Percentiles rank a stretch among this genome's conserved stretches.
Conservation (phyloP, 352 stramenopile genomes). For the Hyaloperonospora arabidopsidis region DNA sequence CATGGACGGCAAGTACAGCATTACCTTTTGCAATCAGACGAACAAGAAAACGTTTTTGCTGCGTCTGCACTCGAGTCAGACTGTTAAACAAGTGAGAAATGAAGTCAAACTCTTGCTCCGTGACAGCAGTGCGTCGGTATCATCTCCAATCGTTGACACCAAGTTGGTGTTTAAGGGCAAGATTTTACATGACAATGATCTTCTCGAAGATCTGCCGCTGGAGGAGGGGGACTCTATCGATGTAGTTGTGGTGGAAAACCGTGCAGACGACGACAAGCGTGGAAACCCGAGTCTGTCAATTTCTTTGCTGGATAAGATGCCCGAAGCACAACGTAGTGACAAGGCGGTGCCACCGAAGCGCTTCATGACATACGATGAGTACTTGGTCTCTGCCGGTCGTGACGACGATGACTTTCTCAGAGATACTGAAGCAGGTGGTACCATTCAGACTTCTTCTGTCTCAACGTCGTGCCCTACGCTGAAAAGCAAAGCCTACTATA, state of each 20-base stretch:
- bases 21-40: conserved; percentile 55
- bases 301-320: conserved; percentile 29
- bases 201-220: conserved; percentile 46
- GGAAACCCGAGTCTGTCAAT: conserved; percentile 19
- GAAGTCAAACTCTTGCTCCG: conserved; percentile 56
- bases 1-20: conserved; percentile 46
- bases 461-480: conserved; percentile 49
- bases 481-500: conserved; percentile 78
- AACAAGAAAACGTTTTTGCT: conserved; percentile 69
- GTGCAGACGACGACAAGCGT: conserved; percentile 21
- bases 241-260: conserved; percentile 63
- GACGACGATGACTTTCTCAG: conserved; percentile 39
- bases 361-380: conserved; percentile 80
- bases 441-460: conserved; percentile 7
- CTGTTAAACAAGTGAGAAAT: conserved; percentile 44
- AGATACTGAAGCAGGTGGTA: conserved; percentile 15
- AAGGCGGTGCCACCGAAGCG: conserved; percentile 34
- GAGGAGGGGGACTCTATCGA: conserved; percentile 60
- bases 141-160: conserved; percentile 38
- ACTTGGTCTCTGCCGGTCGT: conserved; percentile 55
- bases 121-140: conserved; percentile 30
- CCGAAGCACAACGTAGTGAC: conserved; percentile 19
- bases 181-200: conserved; percentile 40
- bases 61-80: conserved; percentile 39
- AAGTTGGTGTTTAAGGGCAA: conserved; percentile 56